These are phyloP conservation scores for Salinomyces thailandicus DNA, from an alignment of 2,329 filamentous ascomycete species.

Conservation along the genomic window DNA sequence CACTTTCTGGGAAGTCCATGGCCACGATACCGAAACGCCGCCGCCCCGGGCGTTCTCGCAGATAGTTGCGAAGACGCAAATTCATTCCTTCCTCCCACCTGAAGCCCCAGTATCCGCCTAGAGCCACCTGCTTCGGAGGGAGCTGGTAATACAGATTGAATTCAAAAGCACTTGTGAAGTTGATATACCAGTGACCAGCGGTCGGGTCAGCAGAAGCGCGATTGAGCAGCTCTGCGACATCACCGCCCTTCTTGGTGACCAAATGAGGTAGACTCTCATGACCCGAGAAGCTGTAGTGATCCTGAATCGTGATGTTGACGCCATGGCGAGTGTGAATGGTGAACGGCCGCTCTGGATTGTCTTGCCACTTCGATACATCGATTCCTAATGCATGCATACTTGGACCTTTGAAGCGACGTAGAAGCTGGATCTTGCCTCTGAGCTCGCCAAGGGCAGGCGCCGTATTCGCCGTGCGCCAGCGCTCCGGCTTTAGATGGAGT, in stretches of 20 bases:
- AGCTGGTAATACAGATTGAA: conserved; percentile 29
- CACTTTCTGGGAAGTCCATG: conserved; percentile 29
- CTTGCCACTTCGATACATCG: conserved; percentile 25
- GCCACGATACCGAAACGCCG: conserved; percentile 26
- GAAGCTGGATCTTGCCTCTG: conserved; percentile 27
- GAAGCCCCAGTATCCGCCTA: conserved; percentile 34
- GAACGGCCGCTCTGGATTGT: conserved; percentile 26
- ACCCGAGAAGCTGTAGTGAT: conserved; percentile 37
- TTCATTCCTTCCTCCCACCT: conserved; percentile 39
- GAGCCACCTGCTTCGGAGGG: conserved; percentile 30
- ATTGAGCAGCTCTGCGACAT: conserved; percentile 30
- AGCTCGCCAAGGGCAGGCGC: conserved; percentile 25
- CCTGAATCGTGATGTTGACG: conserved; percentile 35
- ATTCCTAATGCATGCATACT: conserved; percentile 21
- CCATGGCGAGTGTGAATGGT: conserved; percentile 29
- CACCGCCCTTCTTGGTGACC: conserved; percentile 31
- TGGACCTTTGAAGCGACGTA: conserved; percentile 23
- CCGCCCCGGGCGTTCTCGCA: conserved; percentile 17
- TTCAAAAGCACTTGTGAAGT: conserved; percentile 38
- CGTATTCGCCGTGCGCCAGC: conserved; percentile 26
- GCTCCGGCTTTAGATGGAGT: conserved; percentile 16
- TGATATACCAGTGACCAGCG: conserved; percentile 30
- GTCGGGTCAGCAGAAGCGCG: conserved; percentile 22
- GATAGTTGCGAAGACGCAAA: conserved; percentile 26
- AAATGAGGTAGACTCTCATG: conserved; percentile 30